Evolutionary conservation across 164 flowering plant species (phyloP), one percentile per base, ranked within the genome.

Genomic region (Houttuynia cordata): DNA sequence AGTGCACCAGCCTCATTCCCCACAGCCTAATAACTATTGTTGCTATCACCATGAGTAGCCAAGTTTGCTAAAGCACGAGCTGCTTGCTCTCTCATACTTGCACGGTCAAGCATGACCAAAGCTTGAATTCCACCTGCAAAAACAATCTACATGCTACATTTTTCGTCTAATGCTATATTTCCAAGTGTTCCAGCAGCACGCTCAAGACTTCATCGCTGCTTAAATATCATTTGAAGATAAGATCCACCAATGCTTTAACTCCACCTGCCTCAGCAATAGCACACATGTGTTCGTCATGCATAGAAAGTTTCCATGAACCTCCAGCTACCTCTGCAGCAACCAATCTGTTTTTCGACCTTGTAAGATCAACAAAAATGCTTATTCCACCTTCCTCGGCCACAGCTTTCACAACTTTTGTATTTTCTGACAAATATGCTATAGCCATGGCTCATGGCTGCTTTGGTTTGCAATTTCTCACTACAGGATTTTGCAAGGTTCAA

Each of bases 321-420:
- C 99, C 96, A 58, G 96, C 97, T 72, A 97, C 99, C 87, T 94
- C 97, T 79, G 91, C 99, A 20, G 96, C 99, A 40, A 91, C 99
- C 66, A 85, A 76, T 73, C 86, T 91, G 64, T 94, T 94, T 89
- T 80, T 82, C 40, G 99, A 94, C 84, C 76, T 83, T 7, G 99
- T 96, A 65, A 94, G 71, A 64, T 78, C 78, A 47, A 93, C 83
- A 71, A 94, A 96, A 56, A 91, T 82, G 60, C 70, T 69, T 54
- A 94, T 91, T 37, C 99, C 99, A 62, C 96, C 97, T 76, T 79
- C 96, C 56, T 88, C 91, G 5, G 97, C 97, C 63, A 91, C 96
- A 66, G 94, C 85, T 75, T 94, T 94, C 49, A 97, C 99, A 70
- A 94, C 95, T 70, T 79, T 82, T 40, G 84, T 66, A 81, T 94